Evolutionary conservation across 495 filamentous ascomycete genomes (phyloP), one percentile per base, ranked within the genome.

Genomic region (Aspergillus steynii): DNA sequence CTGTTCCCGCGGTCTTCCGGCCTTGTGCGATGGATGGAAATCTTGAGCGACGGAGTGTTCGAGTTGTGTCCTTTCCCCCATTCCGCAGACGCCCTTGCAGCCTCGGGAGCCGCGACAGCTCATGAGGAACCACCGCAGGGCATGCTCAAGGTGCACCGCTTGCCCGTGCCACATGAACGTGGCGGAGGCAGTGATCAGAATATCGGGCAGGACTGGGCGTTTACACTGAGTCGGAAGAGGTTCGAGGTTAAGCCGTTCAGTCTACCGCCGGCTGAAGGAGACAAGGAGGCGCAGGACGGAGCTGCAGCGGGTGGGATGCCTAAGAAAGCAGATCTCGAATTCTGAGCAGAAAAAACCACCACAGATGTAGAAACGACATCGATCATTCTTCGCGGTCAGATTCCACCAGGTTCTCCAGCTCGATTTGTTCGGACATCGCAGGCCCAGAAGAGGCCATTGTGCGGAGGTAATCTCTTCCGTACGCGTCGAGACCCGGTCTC

Each of bases 241-340:
- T 87, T 99, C 66, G 85, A 89, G 61, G 93, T 99, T 62, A 92
- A 88, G 74, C 89, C 91, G 7, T 99, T 90, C 72, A 93, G 88
- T 72, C 76, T 99, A 53, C 96, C 96, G 42, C 95, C 95, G 1
- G 83, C 92, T n/a, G 90, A 91, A 47, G 90, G 86, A 3, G 91
- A 94, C 60, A 81, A 81, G 34, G 86, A 90, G 64, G 88, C 85
- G 53, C 86, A 91, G 67, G 84, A 85, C 51, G 80, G 78, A 32
- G 73, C 75, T 27, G 73, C 61, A 50, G 67, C 74, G 12, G 63
- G 74, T 27, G 79, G 74, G 61, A 83, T 83, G 78, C 82, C 78
- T 3, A 88, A 83, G 48, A 87, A 86, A 66, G 78, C 79, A 10
- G 86, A 92, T 66, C 81, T 95, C 34, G 90, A 94, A 61, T 95